Base-by-base conservation (phyloP, 2,329 filamentous ascomycete genomes). In the Colletotrichum sp. region DNA sequence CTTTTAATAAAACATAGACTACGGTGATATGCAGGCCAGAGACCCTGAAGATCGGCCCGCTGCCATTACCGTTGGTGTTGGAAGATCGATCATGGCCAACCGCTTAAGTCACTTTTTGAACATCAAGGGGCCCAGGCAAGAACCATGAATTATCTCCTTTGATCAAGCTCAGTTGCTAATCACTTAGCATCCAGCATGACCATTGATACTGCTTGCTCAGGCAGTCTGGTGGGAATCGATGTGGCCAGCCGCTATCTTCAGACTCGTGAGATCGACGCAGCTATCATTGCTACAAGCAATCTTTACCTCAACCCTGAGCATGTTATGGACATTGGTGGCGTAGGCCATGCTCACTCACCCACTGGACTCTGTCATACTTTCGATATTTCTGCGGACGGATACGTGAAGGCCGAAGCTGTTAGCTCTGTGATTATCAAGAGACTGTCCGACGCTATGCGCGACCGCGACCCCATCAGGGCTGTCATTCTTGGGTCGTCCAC, bases 191-290 rank as follows among this genome's bases (percentile, higher is more conserved):
- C 6, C 1, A 90, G 88, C 78, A 86, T 91, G 80, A 91, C 89
- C 0, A 82, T 92, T 13, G 90, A 92, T 68, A 92, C 91, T 1
- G 91, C 89, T 22, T 92, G 91, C 80, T 91, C 89, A 25, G 52
- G 32, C 8, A 15, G 12, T 2, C 13, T 70, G 8, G 29, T 22
- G 4, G 52, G 52, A 22, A 11, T 69, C 4, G 52, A 69, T 19
- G 16, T 89, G 52, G 90, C 89, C 4, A 79, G 80, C 11, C 80
- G 81, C 25, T 78, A 67, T 11, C 76, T 86, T 6, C 78, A 79
- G 12, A 71, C 73, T 5, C 72, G 80, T 7, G 79, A 82, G 29
- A 55, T 76, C 9, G 69, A 80, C 12, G 71, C 73, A 6, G 84
- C 84, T 2, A 55, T 86, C 16, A 81, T 84, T 2, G 81, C 78